A percentile compares a stretch with the other conserved stretches of the same genome.
Evolutionary conservation across 805 yeast genomes (phyloP).

Genomic region (Hemisphaericaspora nanyangensis): DNA sequence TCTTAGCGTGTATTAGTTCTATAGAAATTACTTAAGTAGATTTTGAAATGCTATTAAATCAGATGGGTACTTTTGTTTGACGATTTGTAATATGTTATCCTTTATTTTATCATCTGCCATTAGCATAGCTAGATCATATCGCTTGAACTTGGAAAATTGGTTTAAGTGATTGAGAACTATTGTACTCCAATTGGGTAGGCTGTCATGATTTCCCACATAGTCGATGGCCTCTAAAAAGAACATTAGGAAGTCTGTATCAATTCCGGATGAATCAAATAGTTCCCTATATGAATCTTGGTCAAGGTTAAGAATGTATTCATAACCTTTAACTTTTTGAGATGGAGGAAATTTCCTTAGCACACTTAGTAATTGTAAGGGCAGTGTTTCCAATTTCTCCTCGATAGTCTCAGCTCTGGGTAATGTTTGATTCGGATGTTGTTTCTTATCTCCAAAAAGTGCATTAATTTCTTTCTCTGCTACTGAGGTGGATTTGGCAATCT

Average conservation of each 20-base stretch:
- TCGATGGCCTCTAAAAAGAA: conserved; percentile 44
- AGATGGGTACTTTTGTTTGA: conserved; percentile 3
- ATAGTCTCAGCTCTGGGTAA: conserved; percentile 1
- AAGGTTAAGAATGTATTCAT: conserved; percentile 32
- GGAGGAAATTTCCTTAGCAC: conserved; percentile 24
- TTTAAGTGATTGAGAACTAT: conserved; percentile 19
- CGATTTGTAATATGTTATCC: conserved; percentile 6
- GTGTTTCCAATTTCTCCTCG: conserved; percentile 5
- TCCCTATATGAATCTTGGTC: conserved; percentile 18
- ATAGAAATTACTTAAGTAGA: conserved; percentile 6
- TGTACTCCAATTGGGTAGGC: conserved; percentile 10
- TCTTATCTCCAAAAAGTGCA: conserved; percentile 17
- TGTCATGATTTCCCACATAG: conserved; percentile 10
- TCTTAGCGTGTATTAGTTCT: conserved; percentile 4
- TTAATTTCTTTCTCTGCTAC: conserved; percentile 12
- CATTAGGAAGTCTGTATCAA: conserved; percentile 47
- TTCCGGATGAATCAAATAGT: conserved; percentile 40
- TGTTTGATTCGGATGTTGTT: not conserved
- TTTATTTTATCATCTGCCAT: conserved; percentile 24
- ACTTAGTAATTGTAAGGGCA: conserved; percentile 22
- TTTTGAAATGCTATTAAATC: not conserved
- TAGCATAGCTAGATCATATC: conserved; percentile 33
- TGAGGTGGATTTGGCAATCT: not conserved
- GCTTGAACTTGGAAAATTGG: conserved; percentile 27
- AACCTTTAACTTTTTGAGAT: conserved; percentile 25